These are phyloP conservation scores for Yarrowia bubula DNA, from an alignment of 805 yeast species.

Conservation along the genomic window DNA sequence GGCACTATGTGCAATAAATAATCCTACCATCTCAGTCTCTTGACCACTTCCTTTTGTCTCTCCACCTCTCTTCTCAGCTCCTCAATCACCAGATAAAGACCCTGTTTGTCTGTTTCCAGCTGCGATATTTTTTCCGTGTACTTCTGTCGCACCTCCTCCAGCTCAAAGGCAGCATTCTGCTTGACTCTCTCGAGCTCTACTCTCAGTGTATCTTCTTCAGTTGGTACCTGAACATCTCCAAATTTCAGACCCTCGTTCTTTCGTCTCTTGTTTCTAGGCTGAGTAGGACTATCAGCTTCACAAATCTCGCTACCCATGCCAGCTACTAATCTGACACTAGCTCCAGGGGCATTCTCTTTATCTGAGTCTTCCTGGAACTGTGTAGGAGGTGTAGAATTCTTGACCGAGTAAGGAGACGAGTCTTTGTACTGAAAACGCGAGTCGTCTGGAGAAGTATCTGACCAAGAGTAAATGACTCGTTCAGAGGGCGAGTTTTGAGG, in stretches of 20 bases:
- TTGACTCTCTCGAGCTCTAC: not conserved
- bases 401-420: conserved; percentile 16
- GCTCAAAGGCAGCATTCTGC: not conserved
- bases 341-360: conserved; percentile 21
- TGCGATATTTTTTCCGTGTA: not conserved
- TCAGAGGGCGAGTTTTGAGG: conserved; percentile 20
- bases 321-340: not conserved
- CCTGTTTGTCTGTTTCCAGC: conserved; percentile 25
- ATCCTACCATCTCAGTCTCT: not conserved
- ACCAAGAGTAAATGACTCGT: conserved; percentile 13
- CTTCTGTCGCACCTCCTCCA: not conserved
- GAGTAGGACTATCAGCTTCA: conserved; percentile 4
- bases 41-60: not conserved
- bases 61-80: not conserved
- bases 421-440: conserved; percentile 16
- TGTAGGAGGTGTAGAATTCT: conserved; percentile 13
- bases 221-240: not conserved
- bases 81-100: conserved; percentile 18
- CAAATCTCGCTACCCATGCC: conserved; percentile 20
- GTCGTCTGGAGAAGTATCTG: conserved; percentile 17
- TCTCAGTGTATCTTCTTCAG: not conserved
- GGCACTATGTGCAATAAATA: too few species aligned
- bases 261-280: not conserved
- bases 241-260: conserved; percentile 1
- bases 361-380: conserved; percentile 17